Evolutionary conservation across 352 stramenopile species (phyloP), one percentile per base, ranked within the genome.

Genomic region (Aphanomyces stellatus): DNA sequence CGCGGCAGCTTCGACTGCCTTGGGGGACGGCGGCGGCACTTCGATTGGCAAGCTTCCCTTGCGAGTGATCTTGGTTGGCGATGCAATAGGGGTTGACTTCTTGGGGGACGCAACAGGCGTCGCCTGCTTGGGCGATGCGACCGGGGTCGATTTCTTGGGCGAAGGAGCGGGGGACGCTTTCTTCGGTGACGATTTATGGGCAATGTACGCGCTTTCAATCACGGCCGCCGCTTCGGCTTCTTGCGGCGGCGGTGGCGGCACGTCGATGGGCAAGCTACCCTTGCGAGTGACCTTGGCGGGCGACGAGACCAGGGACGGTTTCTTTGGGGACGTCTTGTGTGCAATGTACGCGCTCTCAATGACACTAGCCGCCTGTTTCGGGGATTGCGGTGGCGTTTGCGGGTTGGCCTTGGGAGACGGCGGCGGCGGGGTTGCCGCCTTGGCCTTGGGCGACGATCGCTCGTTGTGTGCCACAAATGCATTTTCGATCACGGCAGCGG

Each of bases 171-270:
- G 49, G 8, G 49, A 57, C 30, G 49, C 11, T 7, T 37, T 15
- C 22, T 37, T 35, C 19, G 49, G 4, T 4, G 49, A 57, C 27
- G 49, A 57, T 30, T 57, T 57, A 24, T 57, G 49, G 15, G 49
- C 49, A 34, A 57, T 57, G 49, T 57, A 57, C 27, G 49, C 49
- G n/a, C 13, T 30, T 57, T 57, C 49, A 57, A 57, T 57, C 19
- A 57, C 49, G 28, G 17, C 33, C 1, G 27, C 49, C 6, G 49
- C 49, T 57, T 57, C 49, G 30, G 19, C 49, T 35, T 57, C 17
- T 15, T 33, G 17, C 19, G 6, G 8, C 8, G 22, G 13, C 11
- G 4, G 49, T 57, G 22, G 25, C 46, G n/a, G n/a, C n/a, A n/a
- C n/a, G n/a, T n/a, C n/a, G n/a, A n/a, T n/a, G 19, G 42, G n/a